These are phyloP conservation scores for Mortierella sp. DNA, from an alignment of 371 early-diverging fungal species.

Conservation along the genomic window DNA sequence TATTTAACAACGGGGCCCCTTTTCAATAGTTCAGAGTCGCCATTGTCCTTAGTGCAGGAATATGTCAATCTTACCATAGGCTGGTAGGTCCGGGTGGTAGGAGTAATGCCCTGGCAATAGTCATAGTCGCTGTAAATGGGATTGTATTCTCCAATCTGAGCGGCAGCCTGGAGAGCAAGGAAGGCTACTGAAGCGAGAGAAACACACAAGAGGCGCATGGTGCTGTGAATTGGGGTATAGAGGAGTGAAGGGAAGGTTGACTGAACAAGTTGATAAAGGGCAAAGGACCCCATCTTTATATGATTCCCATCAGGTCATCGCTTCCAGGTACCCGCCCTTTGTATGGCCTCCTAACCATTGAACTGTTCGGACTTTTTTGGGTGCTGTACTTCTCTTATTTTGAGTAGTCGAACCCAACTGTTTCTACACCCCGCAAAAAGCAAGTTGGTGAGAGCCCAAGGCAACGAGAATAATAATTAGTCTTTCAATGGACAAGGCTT, in stretches of 20 bases:
- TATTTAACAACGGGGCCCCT: too few species aligned
- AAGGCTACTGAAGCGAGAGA: background rate
- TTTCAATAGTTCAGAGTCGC: background rate
- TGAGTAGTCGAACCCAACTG: background rate
- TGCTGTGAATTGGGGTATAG: background rate
- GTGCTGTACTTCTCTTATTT: background rate
- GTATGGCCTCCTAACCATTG: background rate
- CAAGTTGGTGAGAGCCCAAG: background rate
- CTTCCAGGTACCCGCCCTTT: background rate
- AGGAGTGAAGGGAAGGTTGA: background rate
- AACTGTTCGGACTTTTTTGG: background rate
- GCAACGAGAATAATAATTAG: background rate
- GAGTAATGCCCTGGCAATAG: conserved; percentile 18
- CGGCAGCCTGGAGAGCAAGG: conserved; percentile 3
- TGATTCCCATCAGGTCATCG: too few species aligned
- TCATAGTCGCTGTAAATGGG: conserved; percentile 12
- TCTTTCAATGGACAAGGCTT: background rate
- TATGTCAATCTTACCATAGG: conserved; percentile 11
- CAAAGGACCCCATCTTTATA: background rate
- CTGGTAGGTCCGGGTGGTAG: conserved; percentile 4
- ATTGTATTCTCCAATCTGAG: conserved; percentile 13
- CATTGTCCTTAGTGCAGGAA: background rate
- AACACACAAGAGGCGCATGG: background rate
- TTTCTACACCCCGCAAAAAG: background rate
- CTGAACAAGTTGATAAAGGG: background rate